Conservation (phyloP, 345 rosid genomes). For the Ceriops decandra region DNA sequence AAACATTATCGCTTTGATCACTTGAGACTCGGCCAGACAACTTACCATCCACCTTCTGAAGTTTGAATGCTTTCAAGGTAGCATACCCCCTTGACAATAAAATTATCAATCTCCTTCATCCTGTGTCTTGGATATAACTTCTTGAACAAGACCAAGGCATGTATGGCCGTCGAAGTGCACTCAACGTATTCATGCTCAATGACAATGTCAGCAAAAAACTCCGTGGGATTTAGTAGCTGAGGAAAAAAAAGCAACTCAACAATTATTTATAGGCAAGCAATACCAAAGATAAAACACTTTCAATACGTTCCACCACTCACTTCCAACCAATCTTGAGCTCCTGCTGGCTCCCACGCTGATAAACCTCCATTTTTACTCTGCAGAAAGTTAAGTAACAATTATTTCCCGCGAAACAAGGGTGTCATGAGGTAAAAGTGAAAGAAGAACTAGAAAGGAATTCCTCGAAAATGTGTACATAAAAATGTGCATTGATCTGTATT, state of each 20-base stretch:
- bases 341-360: slow-evolving; percentile 49
- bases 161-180: slow-evolving; percentile 48
- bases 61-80: slow-evolving; percentile 41
- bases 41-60: slow-evolving; percentile 54
- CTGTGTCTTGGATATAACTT: slow-evolving; percentile 46
- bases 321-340: slow-evolving; percentile 34
- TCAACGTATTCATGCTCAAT: slow-evolving; percentile 37
- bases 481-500: neutral
- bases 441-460: neutral
- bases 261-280: too few species aligned
- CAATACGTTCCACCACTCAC: slow-evolving; percentile 12
- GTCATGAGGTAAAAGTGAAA: neutral
- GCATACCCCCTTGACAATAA: slow-evolving; percentile 34
- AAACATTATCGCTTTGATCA: too few species aligned
- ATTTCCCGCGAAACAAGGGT: neutral
- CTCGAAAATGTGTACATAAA: too few species aligned
- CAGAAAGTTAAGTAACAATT: neutral
- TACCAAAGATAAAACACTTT: neutral
- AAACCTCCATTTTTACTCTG: slow-evolving; percentile 45
- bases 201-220: slow-evolving; percentile 33
- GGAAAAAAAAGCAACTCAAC: too few species aligned
- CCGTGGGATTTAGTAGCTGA: slow-evolving; percentile 52
- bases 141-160: slow-evolving; percentile 34
- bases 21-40: neutral
- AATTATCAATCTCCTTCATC: slow-evolving; percentile 42